phyloP scores from a whole-genome alignment of 1,284 basidiomycete species.

The Pyrrhoderma lamaoense region DNA sequence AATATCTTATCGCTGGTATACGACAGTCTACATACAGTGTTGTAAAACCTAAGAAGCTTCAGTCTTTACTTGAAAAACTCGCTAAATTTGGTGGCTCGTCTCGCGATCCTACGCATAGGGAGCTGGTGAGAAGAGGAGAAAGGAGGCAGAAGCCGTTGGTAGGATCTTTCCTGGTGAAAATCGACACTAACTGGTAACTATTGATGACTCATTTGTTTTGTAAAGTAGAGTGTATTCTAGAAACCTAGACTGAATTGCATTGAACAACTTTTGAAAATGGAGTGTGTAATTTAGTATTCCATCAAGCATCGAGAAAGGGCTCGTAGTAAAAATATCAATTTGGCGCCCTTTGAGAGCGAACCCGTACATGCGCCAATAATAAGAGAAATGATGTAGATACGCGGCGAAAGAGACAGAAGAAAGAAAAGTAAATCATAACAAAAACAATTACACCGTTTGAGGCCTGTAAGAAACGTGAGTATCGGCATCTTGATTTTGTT shows the following conservation, averaged over 20 bases:
- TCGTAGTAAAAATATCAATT: conserved; percentile 13
- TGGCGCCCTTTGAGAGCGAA: conserved; percentile 7
- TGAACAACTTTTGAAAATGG: not conserved
- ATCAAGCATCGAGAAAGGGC: conserved; percentile 8
- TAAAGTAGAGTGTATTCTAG: conserved; percentile 13
- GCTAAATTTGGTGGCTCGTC: conserved; percentile 58
- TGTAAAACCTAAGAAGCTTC: conserved; percentile 71
- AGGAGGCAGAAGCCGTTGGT: conserved; percentile 17
- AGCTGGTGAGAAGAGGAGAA: conserved; percentile 19
- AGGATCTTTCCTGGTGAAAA: conserved; percentile 14
- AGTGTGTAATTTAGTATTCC: conserved; percentile 3
- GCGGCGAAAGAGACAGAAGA: conserved; percentile 4
- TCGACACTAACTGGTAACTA: conserved; percentile 1
- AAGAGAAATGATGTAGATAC: conserved; percentile 11
- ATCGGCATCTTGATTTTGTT: not conserved
- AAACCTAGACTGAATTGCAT: conserved; percentile 1
- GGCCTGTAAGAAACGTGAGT: conserved; percentile 1
- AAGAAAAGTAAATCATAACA: conserved; percentile 2
- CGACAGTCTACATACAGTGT: conserved; percentile 67
- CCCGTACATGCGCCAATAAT: conserved; percentile 17
- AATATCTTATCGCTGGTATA: conserved; percentile 70
- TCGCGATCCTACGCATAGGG: conserved; percentile 40
- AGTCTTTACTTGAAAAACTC: conserved; percentile 75
- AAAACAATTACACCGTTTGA: not conserved
- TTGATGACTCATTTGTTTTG: not conserved